These are phyloP conservation scores for Globisporangium acanthophoron DNA, from an alignment of 352 stramenopile species.

Conservation along the genomic window DNA sequence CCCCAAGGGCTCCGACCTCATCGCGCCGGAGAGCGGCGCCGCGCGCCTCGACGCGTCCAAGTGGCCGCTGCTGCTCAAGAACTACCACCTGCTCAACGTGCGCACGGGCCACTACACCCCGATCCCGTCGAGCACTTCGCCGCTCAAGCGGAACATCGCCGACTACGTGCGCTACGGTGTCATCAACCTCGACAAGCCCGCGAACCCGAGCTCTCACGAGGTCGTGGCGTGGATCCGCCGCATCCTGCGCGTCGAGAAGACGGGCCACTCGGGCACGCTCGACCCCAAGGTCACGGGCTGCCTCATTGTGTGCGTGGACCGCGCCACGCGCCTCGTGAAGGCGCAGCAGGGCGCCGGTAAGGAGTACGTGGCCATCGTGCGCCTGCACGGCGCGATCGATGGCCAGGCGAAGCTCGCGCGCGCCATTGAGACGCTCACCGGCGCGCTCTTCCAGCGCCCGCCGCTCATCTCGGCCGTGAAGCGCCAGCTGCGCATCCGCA, in stretches of 20 bases:
- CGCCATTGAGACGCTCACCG: constrained; percentile 98
- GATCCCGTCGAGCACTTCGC: constrained; percentile 95
- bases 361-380: constrained; percentile 98
- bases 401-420: constrained; percentile 88
- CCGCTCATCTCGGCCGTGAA: constrained; percentile 99
- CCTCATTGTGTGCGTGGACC: constrained; percentile 99
- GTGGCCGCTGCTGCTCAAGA: constrained; percentile 99
- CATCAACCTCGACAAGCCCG: constrained; percentile 99
- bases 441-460: constrained; percentile 99
- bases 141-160: constrained; percentile 95
- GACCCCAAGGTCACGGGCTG: constrained; percentile 99
- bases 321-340: constrained; percentile 92
- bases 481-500: constrained; percentile 98
- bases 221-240: constrained; percentile 99
- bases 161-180: constrained; percentile 98
- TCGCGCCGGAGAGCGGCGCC: constrained; percentile 69
- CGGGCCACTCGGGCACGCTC: constrained; percentile 98
- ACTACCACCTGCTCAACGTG: constrained; percentile 99
- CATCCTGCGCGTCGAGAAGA: constrained; percentile 99
- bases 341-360: constrained; percentile 96
- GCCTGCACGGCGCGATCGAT: constrained; percentile 96
- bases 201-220: constrained; percentile 99
- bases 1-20: constrained; percentile 51
- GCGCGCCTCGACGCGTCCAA: constrained; percentile 95
- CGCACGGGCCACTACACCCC: constrained; percentile 99